phyloP scores from a whole-genome alignment of 352 stramenopile species.

The Phytopythium boreale region DNA sequence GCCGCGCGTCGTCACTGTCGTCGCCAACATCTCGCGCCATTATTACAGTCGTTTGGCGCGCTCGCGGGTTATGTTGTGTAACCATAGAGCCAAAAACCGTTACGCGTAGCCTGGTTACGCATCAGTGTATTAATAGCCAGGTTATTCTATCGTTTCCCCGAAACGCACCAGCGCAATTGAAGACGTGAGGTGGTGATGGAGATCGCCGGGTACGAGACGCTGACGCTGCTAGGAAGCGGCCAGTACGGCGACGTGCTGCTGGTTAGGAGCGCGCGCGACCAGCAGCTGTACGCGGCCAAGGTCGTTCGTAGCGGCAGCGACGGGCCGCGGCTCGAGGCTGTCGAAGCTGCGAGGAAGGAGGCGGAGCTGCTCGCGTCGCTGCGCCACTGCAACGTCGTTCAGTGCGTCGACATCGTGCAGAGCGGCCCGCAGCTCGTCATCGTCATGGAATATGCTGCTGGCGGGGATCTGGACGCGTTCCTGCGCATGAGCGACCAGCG shows the following conservation, averaged over 20 bases:
- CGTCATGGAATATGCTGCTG: conserved; percentile 74
- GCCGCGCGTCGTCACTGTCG: conserved; percentile 1
- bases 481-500: conserved; percentile 18
- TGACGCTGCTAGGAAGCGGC: conserved; percentile 47
- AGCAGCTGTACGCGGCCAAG: conserved; percentile 54
- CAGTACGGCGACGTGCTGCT: conserved; percentile 58
- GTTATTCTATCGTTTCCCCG: neutral
- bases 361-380: conserved; percentile 46
- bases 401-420: conserved; percentile 49
- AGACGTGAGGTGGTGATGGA: neutral
- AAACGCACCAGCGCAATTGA: neutral
- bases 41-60: neutral
- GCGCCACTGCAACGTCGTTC: conserved; percentile 62
- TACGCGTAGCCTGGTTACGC: neutral
- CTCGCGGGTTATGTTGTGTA: neutral
- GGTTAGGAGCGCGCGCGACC: conserved; percentile 31
- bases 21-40: neutral
- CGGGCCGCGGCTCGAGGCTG: conserved; percentile 2
- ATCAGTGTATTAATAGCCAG: neutral
- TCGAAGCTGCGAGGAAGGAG: conserved; percentile 25
- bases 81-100: neutral
- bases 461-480: conserved; percentile 57
- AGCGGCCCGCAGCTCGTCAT: conserved; percentile 31
- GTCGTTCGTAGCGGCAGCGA: conserved; percentile 9
- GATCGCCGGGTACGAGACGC: conserved; percentile 41